A percentile compares a stretch with the other conserved stretches of the same genome.
Conservation (phyloP, 225 moss, liverwort and hornwort genomes). For the Physcomitrium patens region DNA sequence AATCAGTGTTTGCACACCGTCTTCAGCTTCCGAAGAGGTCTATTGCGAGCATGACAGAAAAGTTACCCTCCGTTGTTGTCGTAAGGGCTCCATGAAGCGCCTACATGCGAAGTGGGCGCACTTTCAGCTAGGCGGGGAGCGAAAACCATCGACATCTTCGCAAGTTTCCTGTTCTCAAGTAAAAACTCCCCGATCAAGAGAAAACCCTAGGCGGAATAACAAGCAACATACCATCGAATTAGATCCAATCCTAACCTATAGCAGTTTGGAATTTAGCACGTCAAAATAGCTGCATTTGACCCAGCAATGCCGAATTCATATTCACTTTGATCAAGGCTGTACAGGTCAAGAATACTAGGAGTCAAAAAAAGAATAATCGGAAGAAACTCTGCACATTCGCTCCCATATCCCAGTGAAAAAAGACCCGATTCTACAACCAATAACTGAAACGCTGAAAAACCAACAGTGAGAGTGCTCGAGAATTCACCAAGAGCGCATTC, state of each 20-base stretch:
- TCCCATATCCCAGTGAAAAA: not conserved
- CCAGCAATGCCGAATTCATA: not conserved
- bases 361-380: not conserved
- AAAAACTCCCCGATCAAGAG: not conserved
- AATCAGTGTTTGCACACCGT: not conserved
- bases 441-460: not conserved
- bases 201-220: not conserved
- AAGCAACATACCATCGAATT: not conserved
- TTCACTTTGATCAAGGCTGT: not conserved
- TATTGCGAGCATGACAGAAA: not conserved
- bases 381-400: not conserved
- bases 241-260: not conserved
- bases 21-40: not conserved
- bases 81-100: constrained; percentile 51
- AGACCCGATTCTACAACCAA: not conserved
- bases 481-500: not conserved
- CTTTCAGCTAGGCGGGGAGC: constrained; percentile 35
- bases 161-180: not conserved
- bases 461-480: not conserved
- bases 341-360: not conserved
- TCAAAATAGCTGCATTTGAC: not conserved
- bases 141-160: constrained; percentile 44
- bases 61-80: constrained; percentile 56
- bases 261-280: not conserved
- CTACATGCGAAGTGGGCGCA: constrained; percentile 33